Evolutionary conservation across 73 alveolate species (phyloP).

Genomic region (Symbiodinium pilosum): DNA sequence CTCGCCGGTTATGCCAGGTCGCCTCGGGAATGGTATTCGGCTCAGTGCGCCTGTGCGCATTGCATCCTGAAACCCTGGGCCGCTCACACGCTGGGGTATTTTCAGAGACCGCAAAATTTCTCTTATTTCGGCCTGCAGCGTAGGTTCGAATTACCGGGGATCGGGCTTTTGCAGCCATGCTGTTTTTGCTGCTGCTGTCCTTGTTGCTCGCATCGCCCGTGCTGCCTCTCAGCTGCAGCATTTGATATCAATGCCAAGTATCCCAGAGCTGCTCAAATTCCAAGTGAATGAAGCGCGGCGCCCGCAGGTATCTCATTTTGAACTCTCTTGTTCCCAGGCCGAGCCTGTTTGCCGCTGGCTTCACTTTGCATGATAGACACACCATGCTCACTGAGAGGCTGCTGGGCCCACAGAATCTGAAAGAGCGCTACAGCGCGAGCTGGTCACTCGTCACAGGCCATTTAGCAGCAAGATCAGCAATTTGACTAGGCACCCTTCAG

Average conservation of each 20-base stretch:
- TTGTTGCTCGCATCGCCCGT: conserved; percentile 57
- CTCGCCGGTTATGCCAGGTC: background rate
- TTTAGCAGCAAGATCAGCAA: background rate
- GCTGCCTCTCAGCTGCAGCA: background rate
- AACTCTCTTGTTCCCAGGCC: conserved; percentile 80
- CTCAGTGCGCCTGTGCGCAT: background rate
- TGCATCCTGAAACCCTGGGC: too few species aligned
- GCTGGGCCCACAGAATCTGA: conserved; percentile 62
- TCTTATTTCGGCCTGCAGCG: background rate
- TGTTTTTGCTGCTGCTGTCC: conserved; percentile 28
- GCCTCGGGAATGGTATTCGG: background rate
- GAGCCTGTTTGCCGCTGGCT: background rate
- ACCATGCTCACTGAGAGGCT: background rate
- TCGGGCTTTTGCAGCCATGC: background rate
- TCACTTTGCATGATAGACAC: background rate
- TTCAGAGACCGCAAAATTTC: too few species aligned
- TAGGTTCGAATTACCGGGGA: background rate
- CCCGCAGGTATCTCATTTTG: conserved; percentile 49
- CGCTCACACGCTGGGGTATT: too few species aligned
- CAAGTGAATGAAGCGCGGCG: too few species aligned
- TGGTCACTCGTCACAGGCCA: conserved; percentile 87
- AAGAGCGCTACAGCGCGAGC: conserved; percentile 51
- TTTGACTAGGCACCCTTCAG: too few species aligned
- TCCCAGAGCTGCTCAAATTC: too few species aligned
- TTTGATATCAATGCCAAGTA: background rate